Percentiles rank a stretch among this genome's conserved stretches.
phyloP scores from a whole-genome alignment of 768 basidiomycete species.

The Termitomyces sp. region DNA sequence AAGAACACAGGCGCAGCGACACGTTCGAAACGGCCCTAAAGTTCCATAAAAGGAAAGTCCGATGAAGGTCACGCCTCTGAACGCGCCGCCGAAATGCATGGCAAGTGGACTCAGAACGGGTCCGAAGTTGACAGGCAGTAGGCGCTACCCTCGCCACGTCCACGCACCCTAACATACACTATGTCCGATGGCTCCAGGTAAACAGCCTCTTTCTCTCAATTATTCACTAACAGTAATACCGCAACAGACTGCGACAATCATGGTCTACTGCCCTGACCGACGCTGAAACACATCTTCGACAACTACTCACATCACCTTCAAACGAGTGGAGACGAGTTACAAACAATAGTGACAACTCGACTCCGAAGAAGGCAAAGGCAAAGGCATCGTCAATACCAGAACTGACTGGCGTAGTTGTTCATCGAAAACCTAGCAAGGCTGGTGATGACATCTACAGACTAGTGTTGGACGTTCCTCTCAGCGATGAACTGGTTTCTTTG shows the following conservation, averaged over 20 bases:
- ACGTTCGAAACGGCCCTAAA: neutral
- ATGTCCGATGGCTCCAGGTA: conserved; percentile 66
- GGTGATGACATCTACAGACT: conserved; percentile 82
- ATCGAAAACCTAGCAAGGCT: conserved; percentile 62
- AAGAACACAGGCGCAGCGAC: neutral
- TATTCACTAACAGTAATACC: neutral
- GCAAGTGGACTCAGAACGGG: neutral
- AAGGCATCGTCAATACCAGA: conserved; percentile 51
- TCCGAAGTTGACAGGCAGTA: conserved; percentile 7
- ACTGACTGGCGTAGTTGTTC: conserved; percentile 69
- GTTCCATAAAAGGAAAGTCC: conserved; percentile 3
- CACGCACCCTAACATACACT: neutral
- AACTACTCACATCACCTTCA: conserved; percentile 67
- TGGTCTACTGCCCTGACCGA: conserved; percentile 75
- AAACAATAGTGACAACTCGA: conserved; percentile 31
- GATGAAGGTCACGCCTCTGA: conserved; percentile 1
- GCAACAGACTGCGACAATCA: conserved; percentile 71
- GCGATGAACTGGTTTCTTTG: conserved; percentile 60
- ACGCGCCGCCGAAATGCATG: conserved; percentile 2
- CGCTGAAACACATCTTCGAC: conserved; percentile 76
- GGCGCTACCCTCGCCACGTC: neutral
- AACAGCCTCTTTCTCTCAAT: conserved; percentile 5
- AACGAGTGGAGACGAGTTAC: conserved; percentile 82
- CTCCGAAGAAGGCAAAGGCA: conserved; percentile 59
- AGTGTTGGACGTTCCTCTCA: conserved; percentile 69